Conservation (phyloP, 495 filamentous ascomycete species). For the Platismatia glauca region DNA sequence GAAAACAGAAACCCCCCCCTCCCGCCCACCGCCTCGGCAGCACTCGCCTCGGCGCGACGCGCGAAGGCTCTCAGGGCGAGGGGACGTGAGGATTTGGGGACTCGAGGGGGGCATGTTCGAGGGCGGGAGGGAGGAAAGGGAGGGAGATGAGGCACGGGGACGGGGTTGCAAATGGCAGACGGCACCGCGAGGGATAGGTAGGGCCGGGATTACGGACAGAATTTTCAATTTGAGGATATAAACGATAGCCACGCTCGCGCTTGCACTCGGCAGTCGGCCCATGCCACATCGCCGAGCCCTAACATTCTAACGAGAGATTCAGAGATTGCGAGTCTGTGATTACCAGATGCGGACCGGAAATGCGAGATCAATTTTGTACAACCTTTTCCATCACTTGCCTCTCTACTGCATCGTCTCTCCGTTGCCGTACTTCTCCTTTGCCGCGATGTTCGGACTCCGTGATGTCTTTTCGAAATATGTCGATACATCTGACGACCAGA, state of each 20-base stretch:
- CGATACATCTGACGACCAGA: conserved; percentile 32
- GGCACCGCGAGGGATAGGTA: too few relatives aligned
- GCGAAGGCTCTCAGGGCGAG: too few relatives aligned
- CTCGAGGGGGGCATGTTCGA: too few relatives aligned
- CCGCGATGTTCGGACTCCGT: conserved; percentile 17
- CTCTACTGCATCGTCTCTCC: not conserved
- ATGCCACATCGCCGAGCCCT: not conserved
- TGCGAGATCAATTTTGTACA: conserved; percentile 9
- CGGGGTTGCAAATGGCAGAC: too few relatives aligned
- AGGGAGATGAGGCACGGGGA: too few relatives aligned
- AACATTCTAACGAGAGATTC: not conserved
- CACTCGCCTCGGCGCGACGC: too few relatives aligned
- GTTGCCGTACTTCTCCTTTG: conserved; percentile 21
- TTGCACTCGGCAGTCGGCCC: not conserved
- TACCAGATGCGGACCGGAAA: conserved; percentile 1
- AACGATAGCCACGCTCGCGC: not conserved
- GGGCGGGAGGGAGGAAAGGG: too few relatives aligned
- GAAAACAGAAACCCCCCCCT: too few relatives aligned
- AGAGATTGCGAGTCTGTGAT: not conserved
- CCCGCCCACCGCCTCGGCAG: too few relatives aligned
- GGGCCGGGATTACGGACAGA: too few relatives aligned
- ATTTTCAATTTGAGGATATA: not conserved
- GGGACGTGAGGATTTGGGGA: too few relatives aligned
- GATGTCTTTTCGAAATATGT: conserved; percentile 35
- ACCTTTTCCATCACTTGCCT: not conserved